Base-by-base conservation (phyloP, 495 filamentous ascomycete genomes). In the Aspergillus coremiiformis region DNA sequence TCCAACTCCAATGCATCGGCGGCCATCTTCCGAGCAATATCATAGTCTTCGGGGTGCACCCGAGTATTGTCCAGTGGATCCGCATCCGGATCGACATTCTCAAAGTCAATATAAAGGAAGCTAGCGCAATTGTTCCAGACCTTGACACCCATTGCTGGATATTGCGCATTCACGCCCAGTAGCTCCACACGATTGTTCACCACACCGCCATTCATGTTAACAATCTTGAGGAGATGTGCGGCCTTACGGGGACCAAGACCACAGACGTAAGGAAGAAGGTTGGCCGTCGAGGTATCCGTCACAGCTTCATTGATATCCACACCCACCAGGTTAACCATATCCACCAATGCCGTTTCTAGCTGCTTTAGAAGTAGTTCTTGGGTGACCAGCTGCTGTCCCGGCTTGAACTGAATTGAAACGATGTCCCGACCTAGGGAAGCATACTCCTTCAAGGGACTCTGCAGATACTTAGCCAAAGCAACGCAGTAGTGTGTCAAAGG, bases 31-130 rank as follows among this genome's bases (percentile, higher is more conserved):
- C 91, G 84, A 17, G 89, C 93, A 39, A 98, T 79, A 46, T 98
- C 93, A 65, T 98, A 98, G 64, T 97, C 93, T 76, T 97, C 93
- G 6, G 93, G 93, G 62, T 98, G 93, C 14, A 97, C 88, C 66
- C 93, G 82, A 23, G 93, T 97, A 64, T 94, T 95, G 66, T 98
- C 93, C 5, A 98, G 78, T 24, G 93, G 94, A 62, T 98, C 94
- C 0, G 89, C 52, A 54, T 86, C 80, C 0, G 83, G 77, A 30
- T 90, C 89, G 6, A 83, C 79, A 37, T 79, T 78, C 60, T 95
- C 90, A 58, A 86, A 95, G 35, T 89, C 84, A 52, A 98, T 86
- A 60, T 80, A 91, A 9, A 97, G 72, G 70, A 96, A 97, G 68
- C 91, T 96, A 30, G 94, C 90, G 55, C 89, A 94, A 61, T 98